phyloP scores from a whole-genome alignment of 164 flowering plant genomes.

The Litsea cubeba region DNA sequence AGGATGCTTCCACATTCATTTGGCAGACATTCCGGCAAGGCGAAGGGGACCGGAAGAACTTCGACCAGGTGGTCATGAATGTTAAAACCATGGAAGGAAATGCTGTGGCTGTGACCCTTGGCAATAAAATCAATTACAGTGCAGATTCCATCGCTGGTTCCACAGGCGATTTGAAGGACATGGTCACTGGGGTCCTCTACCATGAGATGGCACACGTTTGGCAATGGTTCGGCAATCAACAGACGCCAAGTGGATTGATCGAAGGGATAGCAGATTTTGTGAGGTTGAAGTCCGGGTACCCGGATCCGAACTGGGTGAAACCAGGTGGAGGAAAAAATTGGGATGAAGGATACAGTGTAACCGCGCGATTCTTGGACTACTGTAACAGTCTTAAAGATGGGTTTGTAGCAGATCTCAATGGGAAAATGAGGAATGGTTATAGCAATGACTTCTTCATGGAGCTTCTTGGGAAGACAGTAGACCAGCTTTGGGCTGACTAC shows the following conservation, averaged over 20 bases:
- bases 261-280: conserved; percentile 72
- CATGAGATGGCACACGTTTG: conserved; percentile 59
- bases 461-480: conserved; percentile 50
- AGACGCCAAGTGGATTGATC: conserved; percentile 37
- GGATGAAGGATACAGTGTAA: conserved; percentile 68
- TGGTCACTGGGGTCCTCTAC: conserved; percentile 45
- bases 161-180: conserved; percentile 41
- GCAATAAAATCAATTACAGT: conserved; percentile 39
- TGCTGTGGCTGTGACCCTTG: conserved; percentile 40
- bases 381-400: conserved; percentile 46
- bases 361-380: conserved; percentile 68
- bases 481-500: conserved; percentile 13
- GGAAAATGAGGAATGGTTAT: conserved; percentile 51
- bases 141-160: conserved; percentile 30
- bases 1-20: conserved; percentile 42
- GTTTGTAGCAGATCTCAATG: conserved; percentile 59
- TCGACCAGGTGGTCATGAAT: conserved; percentile 27
- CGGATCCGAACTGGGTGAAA: conserved; percentile 47
- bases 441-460: conserved; percentile 40
- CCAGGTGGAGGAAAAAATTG: conserved; percentile 52
- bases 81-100: conserved; percentile 32
- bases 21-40: conserved; percentile 50
- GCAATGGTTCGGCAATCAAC: conserved; percentile 62
- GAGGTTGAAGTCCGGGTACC: conserved; percentile 48
- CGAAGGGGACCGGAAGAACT: conserved; percentile 34